These are phyloP conservation scores for Boletus subcaerulescens DNA, from an alignment of 768 basidiomycete species.

Conservation along the genomic window DNA sequence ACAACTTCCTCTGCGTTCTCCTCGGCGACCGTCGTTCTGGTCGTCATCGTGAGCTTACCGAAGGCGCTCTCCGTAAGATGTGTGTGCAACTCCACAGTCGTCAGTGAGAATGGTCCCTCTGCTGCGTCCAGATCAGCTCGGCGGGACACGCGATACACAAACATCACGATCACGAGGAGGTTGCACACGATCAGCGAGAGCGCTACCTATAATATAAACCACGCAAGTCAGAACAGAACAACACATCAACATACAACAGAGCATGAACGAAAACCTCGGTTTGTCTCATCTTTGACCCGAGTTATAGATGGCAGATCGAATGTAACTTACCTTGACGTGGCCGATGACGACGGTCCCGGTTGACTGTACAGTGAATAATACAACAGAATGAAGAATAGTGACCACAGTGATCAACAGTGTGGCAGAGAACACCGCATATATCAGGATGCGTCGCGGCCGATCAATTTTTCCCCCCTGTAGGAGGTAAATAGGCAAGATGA, in stretches of 20 bases:
- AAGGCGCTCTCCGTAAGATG: not conserved
- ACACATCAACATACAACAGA: too few relatives aligned
- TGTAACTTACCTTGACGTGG: constrained; percentile 23
- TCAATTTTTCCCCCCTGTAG: constrained; percentile 4
- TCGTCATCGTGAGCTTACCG: not conserved
- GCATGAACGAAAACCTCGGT: too few relatives aligned
- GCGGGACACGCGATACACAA: constrained; percentile 13
- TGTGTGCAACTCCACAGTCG: constrained; percentile 13
- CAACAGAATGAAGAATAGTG: constrained; percentile 16
- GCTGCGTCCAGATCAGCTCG: constrained; percentile 7
- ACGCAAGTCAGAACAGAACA: not conserved
- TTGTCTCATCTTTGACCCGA: not conserved
- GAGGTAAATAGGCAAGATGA: constrained; percentile 16
- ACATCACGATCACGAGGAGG: constrained; percentile 25
- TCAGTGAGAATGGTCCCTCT: constrained; percentile 2
- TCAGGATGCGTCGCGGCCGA: constrained; percentile 14
- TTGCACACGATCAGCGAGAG: constrained; percentile 26
- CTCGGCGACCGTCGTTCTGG: too few relatives aligned
- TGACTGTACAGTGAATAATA: constrained; percentile 1
- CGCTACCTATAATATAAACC: constrained; percentile 11
- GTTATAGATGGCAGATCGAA: not conserved
- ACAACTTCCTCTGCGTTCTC: too few relatives aligned
- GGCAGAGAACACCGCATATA: constrained; percentile 20
- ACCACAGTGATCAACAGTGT: constrained; percentile 18
- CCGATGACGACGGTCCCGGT: constrained; percentile 15